Conservation (phyloP, 2,329 filamentous ascomycete species). For the Hypocreales sp. region DNA sequence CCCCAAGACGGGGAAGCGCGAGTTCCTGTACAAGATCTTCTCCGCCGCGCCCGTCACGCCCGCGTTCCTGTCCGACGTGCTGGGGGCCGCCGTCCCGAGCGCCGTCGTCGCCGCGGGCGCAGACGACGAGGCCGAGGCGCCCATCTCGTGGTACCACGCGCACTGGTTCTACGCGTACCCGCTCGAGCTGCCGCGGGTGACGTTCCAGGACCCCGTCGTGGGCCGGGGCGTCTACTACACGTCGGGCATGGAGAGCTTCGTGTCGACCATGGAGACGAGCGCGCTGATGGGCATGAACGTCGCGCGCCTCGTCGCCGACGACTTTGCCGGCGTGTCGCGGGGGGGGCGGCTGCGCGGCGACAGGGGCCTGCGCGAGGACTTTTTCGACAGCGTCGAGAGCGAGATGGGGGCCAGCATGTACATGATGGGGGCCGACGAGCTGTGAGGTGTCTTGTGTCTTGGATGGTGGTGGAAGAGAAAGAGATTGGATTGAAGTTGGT, state of each 20-base stretch:
- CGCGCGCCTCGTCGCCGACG: conserved; percentile 53
- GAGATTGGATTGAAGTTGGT: too few species aligned
- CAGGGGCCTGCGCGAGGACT: conserved; percentile 2
- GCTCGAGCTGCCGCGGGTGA: conserved; percentile 65
- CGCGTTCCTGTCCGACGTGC: conserved; percentile 34
- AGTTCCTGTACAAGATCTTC: conserved; percentile 52
- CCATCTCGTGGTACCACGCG: conserved; percentile 62
- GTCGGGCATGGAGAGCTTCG: conserved; percentile 76
- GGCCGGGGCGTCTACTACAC: conserved; percentile 55
- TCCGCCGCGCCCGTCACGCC: conserved; percentile 37
- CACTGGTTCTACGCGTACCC: conserved; percentile 78
- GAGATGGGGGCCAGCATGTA: conserved; percentile 5
- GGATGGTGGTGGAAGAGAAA: too few species aligned
- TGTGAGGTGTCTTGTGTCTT: too few species aligned
- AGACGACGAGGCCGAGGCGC: conserved; percentile 18
- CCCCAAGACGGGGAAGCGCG: conserved; percentile 33
- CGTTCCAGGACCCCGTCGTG: conserved; percentile 69
- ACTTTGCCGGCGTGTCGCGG: conserved; percentile 20
- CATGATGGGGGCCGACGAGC: conserved; percentile 4
- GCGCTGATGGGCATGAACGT: conserved; percentile 83
- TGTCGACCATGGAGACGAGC: conserved; percentile 95
- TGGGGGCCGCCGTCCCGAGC: conserved; percentile 31
- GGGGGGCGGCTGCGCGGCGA: not conserved
- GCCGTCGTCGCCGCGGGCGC: conserved; percentile 16
- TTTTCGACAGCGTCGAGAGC: conserved; percentile 6